These are phyloP conservation scores for Phytophthora cryptogea DNA, from an alignment of 352 stramenopile genomes.

Conservation along the genomic window DNA sequence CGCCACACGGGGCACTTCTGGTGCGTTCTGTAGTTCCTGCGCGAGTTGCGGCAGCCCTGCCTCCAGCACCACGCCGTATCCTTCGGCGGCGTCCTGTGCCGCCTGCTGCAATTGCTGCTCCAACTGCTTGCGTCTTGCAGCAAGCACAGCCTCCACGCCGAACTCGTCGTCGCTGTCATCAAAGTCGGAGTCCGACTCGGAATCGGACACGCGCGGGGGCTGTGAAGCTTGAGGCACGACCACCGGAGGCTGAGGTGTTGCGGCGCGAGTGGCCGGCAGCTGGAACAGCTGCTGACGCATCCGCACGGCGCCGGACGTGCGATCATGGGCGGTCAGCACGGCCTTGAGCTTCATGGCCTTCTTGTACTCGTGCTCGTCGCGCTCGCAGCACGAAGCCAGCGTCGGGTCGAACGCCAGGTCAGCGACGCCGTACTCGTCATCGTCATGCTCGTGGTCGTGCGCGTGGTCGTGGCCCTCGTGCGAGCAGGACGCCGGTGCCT, in stretches of 20 bases:
- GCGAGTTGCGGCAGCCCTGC: conserved; percentile 32
- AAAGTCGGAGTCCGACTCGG: conserved; percentile 38
- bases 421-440: conserved; percentile 31
- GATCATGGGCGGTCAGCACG: conserved; percentile 60
- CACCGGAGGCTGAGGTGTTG: conserved; percentile 6
- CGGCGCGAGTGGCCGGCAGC: conserved; percentile 17
- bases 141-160: conserved; percentile 42
- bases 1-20: conserved; percentile 44
- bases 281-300: conserved; percentile 67
- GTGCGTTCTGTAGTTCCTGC: conserved; percentile 39
- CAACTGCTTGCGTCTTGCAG: conserved; percentile 45
- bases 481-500: not conserved
- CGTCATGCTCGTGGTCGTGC: conserved; percentile 24
- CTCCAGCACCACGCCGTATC: conserved; percentile 57
- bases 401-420: conserved; percentile 60
- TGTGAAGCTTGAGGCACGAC: conserved; percentile 9
- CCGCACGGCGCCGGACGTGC: conserved; percentile 52
- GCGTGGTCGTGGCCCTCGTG: conserved; percentile 31
- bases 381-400: conserved; percentile 68
- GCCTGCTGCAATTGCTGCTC: conserved; percentile 51
- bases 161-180: conserved; percentile 57
- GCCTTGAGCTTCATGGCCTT: conserved; percentile 72
- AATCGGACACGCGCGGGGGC: conserved; percentile 9
- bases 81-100: conserved; percentile 49
- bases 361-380: conserved; percentile 56